phyloP scores from a whole-genome alignment of 768 basidiomycete genomes.

The Pleurotus tuber-regium region DNA sequence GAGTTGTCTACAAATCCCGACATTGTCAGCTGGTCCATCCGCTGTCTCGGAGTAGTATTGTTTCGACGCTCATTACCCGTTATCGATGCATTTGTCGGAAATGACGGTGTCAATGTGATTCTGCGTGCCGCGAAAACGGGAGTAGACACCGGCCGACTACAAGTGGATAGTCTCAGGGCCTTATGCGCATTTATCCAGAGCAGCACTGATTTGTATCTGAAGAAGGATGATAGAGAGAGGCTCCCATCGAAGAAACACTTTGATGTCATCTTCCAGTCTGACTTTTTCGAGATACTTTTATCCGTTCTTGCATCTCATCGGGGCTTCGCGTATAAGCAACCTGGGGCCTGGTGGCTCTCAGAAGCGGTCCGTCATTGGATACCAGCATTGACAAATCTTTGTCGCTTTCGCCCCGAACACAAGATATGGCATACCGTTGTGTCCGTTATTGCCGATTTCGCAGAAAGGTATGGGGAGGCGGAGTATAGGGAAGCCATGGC shows the following conservation, averaged over 20 bases:
- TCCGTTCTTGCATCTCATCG: slow-evolving; percentile 25
- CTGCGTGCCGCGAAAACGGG: slow-evolving; percentile 31
- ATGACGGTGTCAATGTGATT: slow-evolving; percentile 32
- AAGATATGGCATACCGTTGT: slow-evolving; percentile 30
- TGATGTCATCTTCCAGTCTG: slow-evolving; percentile 32
- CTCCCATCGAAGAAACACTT: slow-evolving; percentile 17
- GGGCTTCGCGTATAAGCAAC: background rate
- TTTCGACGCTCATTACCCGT: slow-evolving; percentile 23
- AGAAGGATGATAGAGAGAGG: too few species aligned
- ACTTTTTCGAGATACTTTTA: slow-evolving; percentile 35
- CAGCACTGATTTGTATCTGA: slow-evolving; percentile 18
- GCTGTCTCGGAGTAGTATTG: slow-evolving; percentile 31
- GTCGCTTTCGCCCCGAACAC: slow-evolving; percentile 28
- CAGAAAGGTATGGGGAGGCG: background rate
- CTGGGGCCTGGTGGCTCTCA: slow-evolving; percentile 31
- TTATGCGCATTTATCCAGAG: slow-evolving; percentile 34
- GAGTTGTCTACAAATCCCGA: slow-evolving; percentile 26
- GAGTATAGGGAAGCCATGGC: background rate
- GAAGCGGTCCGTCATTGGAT: slow-evolving; percentile 37
- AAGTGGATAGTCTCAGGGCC: slow-evolving; percentile 37
- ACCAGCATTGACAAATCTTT: slow-evolving; percentile 33
- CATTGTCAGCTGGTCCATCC: slow-evolving; percentile 32
- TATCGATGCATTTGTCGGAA: slow-evolving; percentile 28
- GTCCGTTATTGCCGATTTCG: background rate
- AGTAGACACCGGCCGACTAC: slow-evolving; percentile 34